Conservation (phyloP, 148 eudicot genomes). For the Amaranthus cruentus region DNA sequence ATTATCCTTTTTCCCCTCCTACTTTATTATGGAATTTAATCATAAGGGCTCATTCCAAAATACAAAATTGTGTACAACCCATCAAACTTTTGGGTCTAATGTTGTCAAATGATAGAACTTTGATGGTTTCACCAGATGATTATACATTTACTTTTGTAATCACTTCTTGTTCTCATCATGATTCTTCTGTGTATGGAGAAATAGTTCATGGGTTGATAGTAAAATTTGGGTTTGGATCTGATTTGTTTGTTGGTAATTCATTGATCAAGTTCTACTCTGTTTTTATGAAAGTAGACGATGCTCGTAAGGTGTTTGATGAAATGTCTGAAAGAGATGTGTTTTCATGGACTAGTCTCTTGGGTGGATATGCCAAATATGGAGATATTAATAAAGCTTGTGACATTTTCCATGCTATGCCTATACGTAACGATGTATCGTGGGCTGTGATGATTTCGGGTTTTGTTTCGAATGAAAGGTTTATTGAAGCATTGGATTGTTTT, state of each 20-base stretch:
- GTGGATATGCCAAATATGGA: slow-evolving; percentile 58
- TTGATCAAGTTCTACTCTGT: slow-evolving; percentile 42
- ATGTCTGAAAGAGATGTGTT: slow-evolving; percentile 55
- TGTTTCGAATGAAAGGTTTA: slow-evolving; percentile 41
- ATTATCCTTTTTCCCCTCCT: slow-evolving; percentile 44
- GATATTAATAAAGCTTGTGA: slow-evolving; percentile 40
- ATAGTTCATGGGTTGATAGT: slow-evolving; percentile 49
- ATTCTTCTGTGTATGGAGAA: slow-evolving; percentile 31
- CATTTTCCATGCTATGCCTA: slow-evolving; percentile 47
- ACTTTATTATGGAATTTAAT: slow-evolving; percentile 59
- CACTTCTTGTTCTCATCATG: slow-evolving; percentile 50
- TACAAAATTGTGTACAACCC: slow-evolving; percentile 37
- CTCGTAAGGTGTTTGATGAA: slow-evolving; percentile 48
- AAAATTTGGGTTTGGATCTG: slow-evolving; percentile 43
- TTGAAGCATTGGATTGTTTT: slow-evolving; percentile 55
- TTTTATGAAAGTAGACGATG: slow-evolving; percentile 27
- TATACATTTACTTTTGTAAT: slow-evolving; percentile 61
- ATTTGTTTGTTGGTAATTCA: slow-evolving; percentile 58
- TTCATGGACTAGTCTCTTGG: slow-evolving; percentile 61
- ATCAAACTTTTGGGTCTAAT: slow-evolving; percentile 40
- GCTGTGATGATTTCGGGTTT: slow-evolving; percentile 64
- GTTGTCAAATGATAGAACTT: slow-evolving; percentile 25
- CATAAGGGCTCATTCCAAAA: slow-evolving; percentile 59
- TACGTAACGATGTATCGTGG: slow-evolving; percentile 70
- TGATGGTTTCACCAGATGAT: slow-evolving; percentile 46